Evolutionary conservation across 257 asterid genomes (phyloP), one percentile per base, ranked within the genome.

Genomic region (Nicotiana noctiflora): DNA sequence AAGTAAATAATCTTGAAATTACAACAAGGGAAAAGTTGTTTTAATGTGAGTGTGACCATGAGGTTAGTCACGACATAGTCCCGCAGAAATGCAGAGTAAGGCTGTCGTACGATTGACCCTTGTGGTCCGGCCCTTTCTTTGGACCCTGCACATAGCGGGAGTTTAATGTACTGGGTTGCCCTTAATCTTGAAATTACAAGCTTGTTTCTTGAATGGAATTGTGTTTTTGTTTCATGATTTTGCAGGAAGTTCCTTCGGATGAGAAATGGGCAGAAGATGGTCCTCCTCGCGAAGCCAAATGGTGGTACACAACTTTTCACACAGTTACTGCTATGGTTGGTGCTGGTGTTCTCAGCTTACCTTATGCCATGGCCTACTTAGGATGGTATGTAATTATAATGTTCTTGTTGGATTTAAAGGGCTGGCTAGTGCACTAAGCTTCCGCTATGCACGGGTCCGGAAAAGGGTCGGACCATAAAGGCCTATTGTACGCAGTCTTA

Each of bases 271-370:
- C 32, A 21, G 92, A 83, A 82, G 82, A 86, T 11, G 89, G 89
- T 6, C 88, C 84, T 5, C 81, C 83, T 14, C 89, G 92, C 0
- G 80, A 86, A 77, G 96, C 93, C 1, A 90, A 88, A 87, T 91
- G 96, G 95, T 91, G 95, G 95, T 86, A 89, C 68, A 88, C 93
- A 11, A 88, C 96, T 1, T 91, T 91, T 66, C 93, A 91, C 90
- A 87, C 93, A 0, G 92, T 91, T 80, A 90, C 92, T 18, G 95
- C 95, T 76, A 91, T 91, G 93, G 95, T 91, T 80, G 95, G 95
- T 5, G 95, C 92, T 21, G 93, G 96, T 23, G 96, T 90, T 75
- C 96, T 91, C 74, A 90, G 91, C 86, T 62, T 91, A 77, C 94
- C 96, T 5, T 90, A 87, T 72, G 92, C 96, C 87, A 91, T 91